A percentile compares a stretch with the other conserved stretches of the same genome.
Conservation (phyloP, 164 flowering plant species). For the Cinnamomum micranthum region DNA sequence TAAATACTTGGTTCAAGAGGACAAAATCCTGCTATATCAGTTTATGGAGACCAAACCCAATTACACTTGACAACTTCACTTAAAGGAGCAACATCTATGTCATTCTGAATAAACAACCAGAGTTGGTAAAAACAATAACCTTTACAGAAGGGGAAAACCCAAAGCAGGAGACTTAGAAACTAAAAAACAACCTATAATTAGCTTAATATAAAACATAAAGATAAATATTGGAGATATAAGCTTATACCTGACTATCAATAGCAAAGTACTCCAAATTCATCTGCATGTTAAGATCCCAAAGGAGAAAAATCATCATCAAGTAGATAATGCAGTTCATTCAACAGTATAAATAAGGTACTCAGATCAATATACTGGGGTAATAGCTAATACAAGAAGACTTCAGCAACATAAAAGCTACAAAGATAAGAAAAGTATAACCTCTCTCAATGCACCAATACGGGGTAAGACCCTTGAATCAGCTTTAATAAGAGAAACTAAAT, state of each 20-base stretch:
- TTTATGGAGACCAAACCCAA: not conserved
- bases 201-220: not conserved
- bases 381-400: not conserved
- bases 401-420: not conserved
- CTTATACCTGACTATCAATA: conserved; percentile 86
- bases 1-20: not conserved
- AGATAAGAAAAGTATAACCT: conserved; percentile 41
- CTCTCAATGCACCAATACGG: conserved; percentile 89
- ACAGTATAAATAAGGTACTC: not conserved
- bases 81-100: not conserved
- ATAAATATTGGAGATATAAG: not conserved
- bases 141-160: not conserved
- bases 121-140: too few species aligned
- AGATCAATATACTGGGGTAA: not conserved
- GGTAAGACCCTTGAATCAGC: conserved; percentile 77
- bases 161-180: too few species aligned
- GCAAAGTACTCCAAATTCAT: conserved; percentile 98
- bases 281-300: conserved; percentile 43
- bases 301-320: conserved; percentile 12
- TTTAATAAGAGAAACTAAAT: conserved; percentile 70
- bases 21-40: not conserved
- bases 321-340: conserved; percentile 8
- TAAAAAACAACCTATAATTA: too few species aligned
- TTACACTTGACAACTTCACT: not conserved
- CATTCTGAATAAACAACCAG: not conserved